Conservation (phyloP, 2,329 filamentous ascomycete genomes). For the Madurella mycetomatis region DNA sequence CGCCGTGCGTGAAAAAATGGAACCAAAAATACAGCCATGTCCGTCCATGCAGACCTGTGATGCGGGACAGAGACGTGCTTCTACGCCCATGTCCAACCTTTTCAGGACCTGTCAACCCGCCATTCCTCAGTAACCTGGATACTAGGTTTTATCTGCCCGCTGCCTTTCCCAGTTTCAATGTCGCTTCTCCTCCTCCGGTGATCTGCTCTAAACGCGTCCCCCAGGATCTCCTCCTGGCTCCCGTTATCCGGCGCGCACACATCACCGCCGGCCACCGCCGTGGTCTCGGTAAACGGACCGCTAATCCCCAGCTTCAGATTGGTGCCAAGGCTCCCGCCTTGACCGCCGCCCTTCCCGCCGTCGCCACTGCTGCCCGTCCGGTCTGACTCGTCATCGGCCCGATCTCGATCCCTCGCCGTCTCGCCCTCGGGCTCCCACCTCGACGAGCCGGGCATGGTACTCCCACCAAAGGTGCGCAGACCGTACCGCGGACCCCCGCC, state of each 20-base stretch:
- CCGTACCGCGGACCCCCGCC: not conserved
- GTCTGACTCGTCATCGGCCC: not conserved
- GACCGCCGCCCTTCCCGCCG: too few species aligned
- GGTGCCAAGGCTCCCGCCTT: not conserved
- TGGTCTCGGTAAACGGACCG: constrained; percentile 8
- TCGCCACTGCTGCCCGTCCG: not conserved
- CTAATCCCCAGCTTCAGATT: constrained; percentile 11
- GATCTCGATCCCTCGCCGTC: not conserved
- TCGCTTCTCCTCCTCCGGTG: not conserved
- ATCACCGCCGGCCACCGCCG: not conserved
- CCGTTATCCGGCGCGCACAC: constrained; percentile 5
- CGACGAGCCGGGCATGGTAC: not conserved
- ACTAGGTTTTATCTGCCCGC: too few species aligned
- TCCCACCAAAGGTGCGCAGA: constrained; percentile 12
- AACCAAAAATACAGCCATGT: too few species aligned
- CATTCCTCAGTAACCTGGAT: constrained; percentile 2
- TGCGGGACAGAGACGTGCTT: too few species aligned
- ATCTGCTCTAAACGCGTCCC: not conserved
- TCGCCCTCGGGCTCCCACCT: not conserved
- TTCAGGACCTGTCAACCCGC: not conserved
- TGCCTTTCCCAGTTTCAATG: not conserved
- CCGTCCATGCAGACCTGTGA: too few species aligned
- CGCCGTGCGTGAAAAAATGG: too few species aligned
- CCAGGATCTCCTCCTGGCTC: constrained; percentile 13
- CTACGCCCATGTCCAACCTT: too few species aligned